phyloP scores from a whole-genome alignment of 2,329 filamentous ascomycete species.

The Sclerotinia minor region DNA sequence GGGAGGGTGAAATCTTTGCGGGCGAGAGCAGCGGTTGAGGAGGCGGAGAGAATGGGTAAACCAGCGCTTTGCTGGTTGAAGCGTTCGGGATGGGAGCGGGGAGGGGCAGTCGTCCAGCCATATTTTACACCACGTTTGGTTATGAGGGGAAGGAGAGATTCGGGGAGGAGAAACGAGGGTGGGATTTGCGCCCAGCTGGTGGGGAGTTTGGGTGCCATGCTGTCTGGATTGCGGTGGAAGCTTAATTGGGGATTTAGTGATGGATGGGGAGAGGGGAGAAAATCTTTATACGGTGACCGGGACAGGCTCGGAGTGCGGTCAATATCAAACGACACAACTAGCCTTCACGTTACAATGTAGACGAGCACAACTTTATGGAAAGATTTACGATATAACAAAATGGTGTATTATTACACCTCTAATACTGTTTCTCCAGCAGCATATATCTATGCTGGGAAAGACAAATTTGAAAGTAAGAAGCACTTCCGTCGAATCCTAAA shows the following conservation, averaged over 20 bases:
- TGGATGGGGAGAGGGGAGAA: constrained; percentile 21
- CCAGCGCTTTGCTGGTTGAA: constrained; percentile 62
- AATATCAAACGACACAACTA: constrained; percentile 38
- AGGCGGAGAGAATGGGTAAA: constrained; percentile 57
- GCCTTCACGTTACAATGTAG: neutral
- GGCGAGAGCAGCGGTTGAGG: constrained; percentile 60
- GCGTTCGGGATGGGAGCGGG: constrained; percentile 50
- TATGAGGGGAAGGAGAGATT: constrained; percentile 40
- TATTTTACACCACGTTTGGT: constrained; percentile 43
- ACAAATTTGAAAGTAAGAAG: constrained; percentile 89
- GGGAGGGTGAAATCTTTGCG: constrained; percentile 60
- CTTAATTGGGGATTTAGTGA: constrained; percentile 28
- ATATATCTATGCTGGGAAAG: constrained; percentile 94
- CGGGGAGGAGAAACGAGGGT: constrained; percentile 40
- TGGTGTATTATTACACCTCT: constrained; percentile 97
- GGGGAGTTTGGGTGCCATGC: constrained; percentile 43
- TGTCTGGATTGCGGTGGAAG: constrained; percentile 20
- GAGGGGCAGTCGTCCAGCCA: constrained; percentile 60
- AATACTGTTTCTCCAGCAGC: constrained; percentile 78
- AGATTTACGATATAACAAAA: constrained; percentile 44
- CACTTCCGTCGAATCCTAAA: neutral
- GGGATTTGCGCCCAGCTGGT: constrained; percentile 40
- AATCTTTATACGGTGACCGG: constrained; percentile 35
- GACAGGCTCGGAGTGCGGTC: constrained; percentile 28
- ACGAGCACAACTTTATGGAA: constrained; percentile 31